phyloP scores from a whole-genome alignment of 257 asterid species.

The Nicotiana knightiana region DNA sequence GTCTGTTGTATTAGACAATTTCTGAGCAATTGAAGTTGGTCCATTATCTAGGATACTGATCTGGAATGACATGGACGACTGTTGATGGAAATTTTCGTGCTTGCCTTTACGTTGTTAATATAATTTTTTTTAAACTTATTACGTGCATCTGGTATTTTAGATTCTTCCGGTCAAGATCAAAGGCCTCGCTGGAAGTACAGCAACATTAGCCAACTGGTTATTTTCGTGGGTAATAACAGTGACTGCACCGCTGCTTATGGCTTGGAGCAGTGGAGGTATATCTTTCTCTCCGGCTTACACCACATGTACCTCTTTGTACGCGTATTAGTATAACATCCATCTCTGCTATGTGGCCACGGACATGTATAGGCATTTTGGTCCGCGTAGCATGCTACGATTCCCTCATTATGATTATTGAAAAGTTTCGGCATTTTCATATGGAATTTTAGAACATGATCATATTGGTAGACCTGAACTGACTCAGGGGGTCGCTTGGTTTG shows the following conservation, averaged over 20 bases:
- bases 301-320: neutral
- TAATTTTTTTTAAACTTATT: neutral
- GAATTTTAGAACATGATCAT: neutral
- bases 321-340: neutral
- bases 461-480: neutral
- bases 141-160: constrained; percentile 26
- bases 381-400: neutral
- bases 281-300: neutral
- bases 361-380: neutral
- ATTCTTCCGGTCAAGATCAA: constrained; percentile 80
- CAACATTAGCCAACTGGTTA: constrained; percentile 76
- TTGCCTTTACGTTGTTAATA: neutral
- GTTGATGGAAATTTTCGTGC: neutral
- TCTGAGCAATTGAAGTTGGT: neutral
- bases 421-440: neutral
- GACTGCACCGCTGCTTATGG: constrained; percentile 71
- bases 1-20: neutral
- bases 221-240: constrained; percentile 57
- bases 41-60: neutral
- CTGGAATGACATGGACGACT: neutral
- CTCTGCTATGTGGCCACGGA: neutral
- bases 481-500: too few relatives aligned
- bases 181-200: constrained; percentile 86
- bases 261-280: constrained; percentile 86
- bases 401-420: neutral